Evolutionary conservation across 2,329 filamentous ascomycete species (phyloP).

Genomic region (Hymenoscyphus infarciens): DNA sequence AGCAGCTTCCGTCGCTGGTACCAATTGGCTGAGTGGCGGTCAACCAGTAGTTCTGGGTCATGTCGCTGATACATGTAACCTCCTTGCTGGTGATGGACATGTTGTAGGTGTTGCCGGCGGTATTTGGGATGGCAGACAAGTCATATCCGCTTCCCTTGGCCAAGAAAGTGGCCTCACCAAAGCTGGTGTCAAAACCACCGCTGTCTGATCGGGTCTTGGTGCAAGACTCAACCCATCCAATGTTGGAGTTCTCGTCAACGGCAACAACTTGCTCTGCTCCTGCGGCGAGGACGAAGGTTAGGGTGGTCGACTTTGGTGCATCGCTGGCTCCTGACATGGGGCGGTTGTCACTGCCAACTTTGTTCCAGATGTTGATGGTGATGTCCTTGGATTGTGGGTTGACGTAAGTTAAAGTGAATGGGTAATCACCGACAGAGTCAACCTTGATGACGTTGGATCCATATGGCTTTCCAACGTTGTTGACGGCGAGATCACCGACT

Average conservation of each 20-base stretch:
- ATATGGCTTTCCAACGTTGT: constrained; percentile 31
- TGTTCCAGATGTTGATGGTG: constrained; percentile 33
- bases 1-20: constrained; percentile 31
- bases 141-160: constrained; percentile 31
- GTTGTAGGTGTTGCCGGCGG: constrained; percentile 29
- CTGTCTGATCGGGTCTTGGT: constrained; percentile 13
- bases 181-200: constrained; percentile 29
- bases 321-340: constrained; percentile 25
- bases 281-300: constrained; percentile 28
- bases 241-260: constrained; percentile 30
- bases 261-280: constrained; percentile 29
- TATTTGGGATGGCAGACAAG: constrained; percentile 34
- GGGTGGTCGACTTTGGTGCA: constrained; percentile 28
- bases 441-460: constrained; percentile 34
- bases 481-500: constrained; percentile 18
- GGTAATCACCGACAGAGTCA: constrained; percentile 17
- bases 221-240: constrained; percentile 26
- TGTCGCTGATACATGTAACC: constrained; percentile 27
- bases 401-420: constrained; percentile 29
- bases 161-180: constrained; percentile 31
- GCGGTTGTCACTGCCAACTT: constrained; percentile 21
- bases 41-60: constrained; percentile 33
- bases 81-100: constrained; percentile 32
- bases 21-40: constrained; percentile 28
- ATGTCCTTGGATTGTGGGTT: constrained; percentile 26